phyloP scores from a whole-genome alignment of 495 filamentous ascomycete genomes.

The Coniosporium apollinis region DNA sequence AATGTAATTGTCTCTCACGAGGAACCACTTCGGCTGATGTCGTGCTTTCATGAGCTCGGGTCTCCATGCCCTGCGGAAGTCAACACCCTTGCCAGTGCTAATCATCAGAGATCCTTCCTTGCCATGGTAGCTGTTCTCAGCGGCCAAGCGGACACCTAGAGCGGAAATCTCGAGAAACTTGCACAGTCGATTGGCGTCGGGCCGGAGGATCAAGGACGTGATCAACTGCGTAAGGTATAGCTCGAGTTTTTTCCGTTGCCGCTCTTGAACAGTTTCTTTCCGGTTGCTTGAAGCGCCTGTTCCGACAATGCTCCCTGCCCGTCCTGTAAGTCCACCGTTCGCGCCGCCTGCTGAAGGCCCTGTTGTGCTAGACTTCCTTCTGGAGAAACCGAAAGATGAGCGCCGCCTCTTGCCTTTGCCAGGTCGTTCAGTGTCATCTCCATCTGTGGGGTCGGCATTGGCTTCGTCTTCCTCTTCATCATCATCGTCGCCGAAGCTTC shows the following conservation, averaged over 20 bases:
- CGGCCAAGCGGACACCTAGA: slow-evolving; percentile 83
- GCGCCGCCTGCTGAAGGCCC: slow-evolving; percentile 28
- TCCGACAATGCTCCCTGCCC: slow-evolving; percentile 26
- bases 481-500: slow-evolving; percentile 68
- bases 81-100: slow-evolving; percentile 76
- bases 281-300: slow-evolving; percentile 13
- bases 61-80: slow-evolving; percentile 66
- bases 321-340: slow-evolving; percentile 23
- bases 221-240: slow-evolving; percentile 91
- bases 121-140: slow-evolving; percentile 91
- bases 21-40: slow-evolving; percentile 90
- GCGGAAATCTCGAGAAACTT: slow-evolving; percentile 93
- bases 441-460: slow-evolving; percentile 38
- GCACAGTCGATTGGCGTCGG: slow-evolving; percentile 89
- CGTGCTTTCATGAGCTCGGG: slow-evolving; percentile 58
- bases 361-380: slow-evolving; percentile 42
- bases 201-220: slow-evolving; percentile 81
- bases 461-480: slow-evolving; percentile 44
- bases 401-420: slow-evolving; percentile 44
- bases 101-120: slow-evolving; percentile 94
- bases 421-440: slow-evolving; percentile 36
- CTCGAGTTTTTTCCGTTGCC: slow-evolving; percentile 75
- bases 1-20: slow-evolving; percentile 93
- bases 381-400: slow-evolving; percentile 37
- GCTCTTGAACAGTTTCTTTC: slow-evolving; percentile 41